phyloP scores from a whole-genome alignment of 768 basidiomycete genomes.

The Boletus barrowsii region DNA sequence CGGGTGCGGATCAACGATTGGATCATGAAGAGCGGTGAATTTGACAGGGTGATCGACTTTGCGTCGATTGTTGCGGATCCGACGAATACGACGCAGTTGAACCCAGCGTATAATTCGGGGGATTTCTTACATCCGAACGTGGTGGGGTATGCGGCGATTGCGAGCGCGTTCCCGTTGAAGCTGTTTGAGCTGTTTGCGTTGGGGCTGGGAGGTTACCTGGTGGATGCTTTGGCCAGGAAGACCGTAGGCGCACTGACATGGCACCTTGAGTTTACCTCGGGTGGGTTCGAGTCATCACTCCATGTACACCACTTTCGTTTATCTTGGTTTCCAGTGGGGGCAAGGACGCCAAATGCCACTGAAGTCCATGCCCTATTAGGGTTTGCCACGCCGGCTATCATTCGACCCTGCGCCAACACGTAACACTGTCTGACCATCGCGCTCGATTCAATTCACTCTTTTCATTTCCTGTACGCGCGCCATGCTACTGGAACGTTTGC shows the following conservation, averaged over 20 bases:
- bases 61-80: slow-evolving; percentile 9
- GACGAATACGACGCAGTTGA: not conserved
- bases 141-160: not conserved
- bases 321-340: too few species aligned
- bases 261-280: too few species aligned
- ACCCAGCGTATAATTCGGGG: not conserved
- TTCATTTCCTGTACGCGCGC: slow-evolving; percentile 3
- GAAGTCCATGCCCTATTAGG: too few species aligned
- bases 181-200: not conserved
- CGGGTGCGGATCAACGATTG: slow-evolving; percentile 1
- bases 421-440: not conserved
- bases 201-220: too few species aligned
- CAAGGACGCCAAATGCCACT: too few species aligned
- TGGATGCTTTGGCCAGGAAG: too few species aligned
- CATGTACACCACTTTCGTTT: too few species aligned
- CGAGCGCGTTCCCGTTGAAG: not conserved
- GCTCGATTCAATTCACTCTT: not conserved
- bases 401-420: too few species aligned
- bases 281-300: too few species aligned
- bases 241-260: too few species aligned
- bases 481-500: not conserved
- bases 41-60: slow-evolving; percentile 6
- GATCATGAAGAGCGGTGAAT: not conserved
- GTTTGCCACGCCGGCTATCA: too few species aligned
- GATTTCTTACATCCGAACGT: slow-evolving; percentile 6